phyloP scores from a whole-genome alignment of 768 basidiomycete species.

The Collybiopsis luxurians region DNA sequence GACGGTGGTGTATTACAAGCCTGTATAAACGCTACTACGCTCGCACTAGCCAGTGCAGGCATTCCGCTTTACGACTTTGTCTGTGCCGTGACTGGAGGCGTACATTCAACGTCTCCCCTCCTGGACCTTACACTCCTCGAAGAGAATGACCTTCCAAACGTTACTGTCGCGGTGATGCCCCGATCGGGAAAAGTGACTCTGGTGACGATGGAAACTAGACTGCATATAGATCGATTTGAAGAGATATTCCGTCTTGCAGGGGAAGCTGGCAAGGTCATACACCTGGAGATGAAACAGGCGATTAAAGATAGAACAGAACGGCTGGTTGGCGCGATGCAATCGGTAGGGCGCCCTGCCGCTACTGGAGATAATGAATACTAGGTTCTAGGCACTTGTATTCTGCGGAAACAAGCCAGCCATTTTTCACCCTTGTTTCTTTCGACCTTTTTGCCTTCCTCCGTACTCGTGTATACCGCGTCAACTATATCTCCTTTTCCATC shows the following conservation, averaged over 20 bases:
- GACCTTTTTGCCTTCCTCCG: constrained; percentile 97
- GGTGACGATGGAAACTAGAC: constrained; percentile 90
- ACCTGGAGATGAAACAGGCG: constrained; percentile 79
- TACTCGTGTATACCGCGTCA: constrained; percentile 80
- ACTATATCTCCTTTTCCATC: constrained; percentile 75
- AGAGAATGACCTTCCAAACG: constrained; percentile 85
- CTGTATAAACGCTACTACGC: constrained; percentile 91
- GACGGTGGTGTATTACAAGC: constrained; percentile 91
- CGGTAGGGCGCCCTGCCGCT: constrained; percentile 32
- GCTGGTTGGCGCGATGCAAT: constrained; percentile 63
- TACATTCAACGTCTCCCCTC: constrained; percentile 76
- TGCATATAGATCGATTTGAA: constrained; percentile 90
- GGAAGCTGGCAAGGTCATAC: constrained; percentile 74
- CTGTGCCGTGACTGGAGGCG: constrained; percentile 85
- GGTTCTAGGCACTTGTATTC: constrained; percentile 43
- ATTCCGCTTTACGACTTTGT: constrained; percentile 91
- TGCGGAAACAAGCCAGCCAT: constrained; percentile 87
- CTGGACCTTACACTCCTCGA: constrained; percentile 88
- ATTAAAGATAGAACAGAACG: constrained; percentile 59
- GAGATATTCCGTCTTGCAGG: constrained; percentile 81
- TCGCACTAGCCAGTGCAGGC: constrained; percentile 88
- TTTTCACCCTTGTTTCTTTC: constrained; percentile 89
- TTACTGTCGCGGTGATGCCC: constrained; percentile 90
- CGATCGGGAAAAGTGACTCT: constrained; percentile 82
- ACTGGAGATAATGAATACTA: constrained; percentile 28